Conservation (phyloP, 169 alveolate species). For the Plasmodium knowlesi region DNA sequence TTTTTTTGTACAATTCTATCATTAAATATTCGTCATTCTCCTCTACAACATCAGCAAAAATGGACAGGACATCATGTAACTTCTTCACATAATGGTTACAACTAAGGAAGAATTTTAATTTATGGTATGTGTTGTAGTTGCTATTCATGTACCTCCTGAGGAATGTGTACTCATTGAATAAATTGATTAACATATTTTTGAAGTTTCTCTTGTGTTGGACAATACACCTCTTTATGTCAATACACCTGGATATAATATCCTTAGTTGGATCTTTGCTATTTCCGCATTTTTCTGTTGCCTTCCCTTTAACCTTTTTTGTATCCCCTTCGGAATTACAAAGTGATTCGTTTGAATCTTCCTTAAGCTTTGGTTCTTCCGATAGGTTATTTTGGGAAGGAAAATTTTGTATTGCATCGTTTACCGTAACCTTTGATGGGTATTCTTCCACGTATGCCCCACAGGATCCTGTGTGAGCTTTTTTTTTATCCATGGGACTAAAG, state of each 20-base stretch:
- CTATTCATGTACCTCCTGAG: conserved; percentile 33
- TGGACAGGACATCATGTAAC: conserved; percentile 20
- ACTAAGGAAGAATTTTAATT: conserved; percentile 37
- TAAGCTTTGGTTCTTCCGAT: background rate
- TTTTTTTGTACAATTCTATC: conserved; percentile 44
- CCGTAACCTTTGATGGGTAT: background rate
- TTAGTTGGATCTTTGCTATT: background rate
- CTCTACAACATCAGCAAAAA: conserved; percentile 17
- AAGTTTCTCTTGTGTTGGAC: background rate
- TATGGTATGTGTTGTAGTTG: conserved; percentile 47
- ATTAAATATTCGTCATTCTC: conserved; percentile 41
- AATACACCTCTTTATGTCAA: conserved; percentile 43
- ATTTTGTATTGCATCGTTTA: background rate
- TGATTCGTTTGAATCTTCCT: background rate
- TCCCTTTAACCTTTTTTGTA: background rate
- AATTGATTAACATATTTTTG: conserved; percentile 20
- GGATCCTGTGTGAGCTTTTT: background rate
- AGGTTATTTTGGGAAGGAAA: background rate
- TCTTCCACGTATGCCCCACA: background rate
- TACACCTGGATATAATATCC: conserved; percentile 12
- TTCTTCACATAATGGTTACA: conserved; percentile 62
- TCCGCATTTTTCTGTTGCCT: background rate
- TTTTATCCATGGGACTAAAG: background rate
- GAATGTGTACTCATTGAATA: conserved; percentile 56
- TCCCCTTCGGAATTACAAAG: background rate